Percentiles rank a stretch among this genome's conserved stretches.
Conservation (phyloP, 495 filamentous ascomycete genomes). For the Penicillium dipodomyicola region DNA sequence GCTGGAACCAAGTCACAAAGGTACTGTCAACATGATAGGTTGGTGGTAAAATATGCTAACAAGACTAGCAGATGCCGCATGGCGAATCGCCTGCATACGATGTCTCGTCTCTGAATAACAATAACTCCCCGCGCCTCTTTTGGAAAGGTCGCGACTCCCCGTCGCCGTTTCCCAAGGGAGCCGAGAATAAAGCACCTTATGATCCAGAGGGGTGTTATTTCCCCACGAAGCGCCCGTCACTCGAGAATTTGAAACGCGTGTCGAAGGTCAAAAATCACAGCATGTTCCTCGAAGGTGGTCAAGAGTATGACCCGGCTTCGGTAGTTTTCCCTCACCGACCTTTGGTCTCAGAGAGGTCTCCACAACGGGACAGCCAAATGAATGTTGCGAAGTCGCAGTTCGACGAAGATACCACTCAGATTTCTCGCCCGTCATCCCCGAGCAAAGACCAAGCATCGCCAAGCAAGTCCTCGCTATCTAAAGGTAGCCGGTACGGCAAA, state of each 20-base stretch:
- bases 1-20: slow-evolving; percentile 67
- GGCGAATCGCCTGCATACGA: slow-evolving; percentile 74
- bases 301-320: slow-evolving; percentile 85
- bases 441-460: slow-evolving; percentile 75
- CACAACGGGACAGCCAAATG: slow-evolving; percentile 60
- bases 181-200: slow-evolving; percentile 65
- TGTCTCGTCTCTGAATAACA: slow-evolving; percentile 63
- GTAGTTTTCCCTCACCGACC: slow-evolving; percentile 74
- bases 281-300: slow-evolving; percentile 85
- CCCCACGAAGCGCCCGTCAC: slow-evolving; percentile 74
- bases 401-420: slow-evolving; percentile 33
- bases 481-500: slow-evolving; percentile 62
- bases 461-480: slow-evolving; percentile 78
- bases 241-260: slow-evolving; percentile 88
- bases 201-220: slow-evolving; percentile 61
- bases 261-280: slow-evolving; percentile 96
- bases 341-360: slow-evolving; percentile 58
- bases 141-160: slow-evolving; percentile 75
- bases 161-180: slow-evolving; percentile 58
- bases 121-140: slow-evolving; percentile 74
- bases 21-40: slow-evolving; percentile 39
- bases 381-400: slow-evolving; percentile 46
- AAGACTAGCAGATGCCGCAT: slow-evolving; percentile 41
- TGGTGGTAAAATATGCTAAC: slow-evolving; percentile 35
- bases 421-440: slow-evolving; percentile 56